phyloP scores from a whole-genome alignment of 805 yeast genomes.

The Candida succiphila region DNA sequence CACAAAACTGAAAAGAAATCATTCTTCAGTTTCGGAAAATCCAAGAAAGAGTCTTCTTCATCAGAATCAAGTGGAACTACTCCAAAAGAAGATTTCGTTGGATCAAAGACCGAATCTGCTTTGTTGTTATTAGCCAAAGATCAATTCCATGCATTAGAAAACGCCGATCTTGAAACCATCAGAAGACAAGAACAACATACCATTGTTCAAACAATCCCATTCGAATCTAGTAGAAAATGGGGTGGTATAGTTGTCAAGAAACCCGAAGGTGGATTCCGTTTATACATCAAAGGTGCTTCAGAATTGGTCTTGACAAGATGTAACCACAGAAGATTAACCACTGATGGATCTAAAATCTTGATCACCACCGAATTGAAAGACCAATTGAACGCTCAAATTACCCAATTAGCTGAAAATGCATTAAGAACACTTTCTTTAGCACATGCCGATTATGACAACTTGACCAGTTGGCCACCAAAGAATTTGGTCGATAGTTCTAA shows the following conservation, averaged over 20 bases:
- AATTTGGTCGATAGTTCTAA: constrained; percentile 24
- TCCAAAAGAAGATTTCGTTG: constrained; percentile 43
- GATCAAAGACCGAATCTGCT: constrained; percentile 94
- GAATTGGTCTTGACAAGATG: constrained; percentile 70
- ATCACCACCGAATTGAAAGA: constrained; percentile 21
- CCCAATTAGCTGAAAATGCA: constrained; percentile 62
- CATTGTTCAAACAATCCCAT: constrained; percentile 71
- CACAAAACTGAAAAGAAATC: not conserved
- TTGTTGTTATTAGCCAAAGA: constrained; percentile 58
- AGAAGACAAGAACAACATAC: constrained; percentile 28
- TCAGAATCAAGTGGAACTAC: not conserved
- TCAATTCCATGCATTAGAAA: constrained; percentile 35
- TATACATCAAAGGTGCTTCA: constrained; percentile 88
- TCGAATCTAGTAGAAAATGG: constrained; percentile 90
- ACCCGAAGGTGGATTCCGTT: constrained; percentile 38
- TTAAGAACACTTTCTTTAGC: constrained; percentile 85
- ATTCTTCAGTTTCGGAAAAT: not conserved
- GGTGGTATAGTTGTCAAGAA: constrained; percentile 63
- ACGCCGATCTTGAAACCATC: constrained; percentile 32
- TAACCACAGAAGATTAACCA: constrained; percentile 24
- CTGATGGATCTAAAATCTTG: constrained; percentile 20
- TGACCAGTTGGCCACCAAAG: constrained; percentile 60
- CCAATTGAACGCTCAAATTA: constrained; percentile 20
- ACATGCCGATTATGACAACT: constrained; percentile 53
- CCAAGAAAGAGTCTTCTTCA: not conserved